These are phyloP conservation scores for Phytophthora podocarpi DNA, from an alignment of 352 stramenopile species.

Conservation along the genomic window DNA sequence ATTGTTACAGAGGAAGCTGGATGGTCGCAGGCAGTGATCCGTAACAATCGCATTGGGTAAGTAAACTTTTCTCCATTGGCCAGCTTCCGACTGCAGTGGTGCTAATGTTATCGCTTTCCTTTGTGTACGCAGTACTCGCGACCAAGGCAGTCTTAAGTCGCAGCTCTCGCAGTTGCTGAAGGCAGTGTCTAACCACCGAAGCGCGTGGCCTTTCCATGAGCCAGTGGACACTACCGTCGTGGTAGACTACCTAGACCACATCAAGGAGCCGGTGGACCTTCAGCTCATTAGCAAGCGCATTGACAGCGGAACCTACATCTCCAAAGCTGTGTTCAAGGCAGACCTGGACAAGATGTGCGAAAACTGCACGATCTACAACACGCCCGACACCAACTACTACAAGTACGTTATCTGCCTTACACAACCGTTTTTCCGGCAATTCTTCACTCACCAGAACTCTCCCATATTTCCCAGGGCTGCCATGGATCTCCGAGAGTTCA, in stretches of 20 bases:
- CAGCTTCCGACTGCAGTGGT: neutral
- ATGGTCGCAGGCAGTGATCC: slow-evolving; percentile 84
- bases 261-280: slow-evolving; percentile 95
- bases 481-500: slow-evolving; percentile 79
- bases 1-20: slow-evolving; percentile 74
- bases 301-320: slow-evolving; percentile 89
- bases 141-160: slow-evolving; percentile 83
- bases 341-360: slow-evolving; percentile 97
- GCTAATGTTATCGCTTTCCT: neutral
- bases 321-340: slow-evolving; percentile 90
- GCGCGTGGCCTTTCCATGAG: slow-evolving; percentile 97
- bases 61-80: neutral
- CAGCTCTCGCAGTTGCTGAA: slow-evolving; percentile 89
- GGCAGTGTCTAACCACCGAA: slow-evolving; percentile 94
- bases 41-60: slow-evolving; percentile 86
- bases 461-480: slow-evolving; percentile 50
- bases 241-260: slow-evolving; percentile 96
- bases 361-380: slow-evolving; percentile 99
- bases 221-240: slow-evolving; percentile 96
- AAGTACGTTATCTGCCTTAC: slow-evolving; percentile 68
- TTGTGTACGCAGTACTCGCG: slow-evolving; percentile 53
- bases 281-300: slow-evolving; percentile 85
- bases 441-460: neutral
- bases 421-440: neutral
- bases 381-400: slow-evolving; percentile 95